Evolutionary conservation across 345 rosid species (phyloP).

Genomic region (Mangifera indica): DNA sequence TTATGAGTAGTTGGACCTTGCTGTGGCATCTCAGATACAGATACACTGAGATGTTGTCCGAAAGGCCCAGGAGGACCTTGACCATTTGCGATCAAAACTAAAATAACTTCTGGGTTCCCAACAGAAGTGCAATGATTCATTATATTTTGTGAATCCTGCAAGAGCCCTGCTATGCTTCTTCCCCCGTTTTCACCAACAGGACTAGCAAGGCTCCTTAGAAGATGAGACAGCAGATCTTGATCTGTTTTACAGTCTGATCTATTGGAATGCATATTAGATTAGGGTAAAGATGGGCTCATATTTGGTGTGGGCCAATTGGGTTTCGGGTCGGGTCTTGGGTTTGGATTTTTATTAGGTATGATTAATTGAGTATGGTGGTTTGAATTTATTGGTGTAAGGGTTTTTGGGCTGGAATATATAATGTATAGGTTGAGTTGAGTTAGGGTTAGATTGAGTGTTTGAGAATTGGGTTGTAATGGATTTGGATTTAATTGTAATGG

Average conservation of each 20-base stretch:
- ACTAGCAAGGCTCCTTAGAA: constrained; percentile 74
- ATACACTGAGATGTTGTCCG: constrained; percentile 40
- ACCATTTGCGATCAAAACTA: constrained; percentile 51
- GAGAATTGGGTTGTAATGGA: no score
- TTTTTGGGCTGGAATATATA: no score
- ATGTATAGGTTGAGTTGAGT: no score
- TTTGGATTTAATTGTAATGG: no score
- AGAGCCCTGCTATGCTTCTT: constrained; percentile 57
- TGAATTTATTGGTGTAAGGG: no score
- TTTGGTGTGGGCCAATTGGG: no score
- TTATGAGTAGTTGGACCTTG: constrained; percentile 37
- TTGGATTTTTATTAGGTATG: no score
- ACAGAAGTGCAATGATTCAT: constrained; percentile 41
- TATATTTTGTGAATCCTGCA: constrained; percentile 59
- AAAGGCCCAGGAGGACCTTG: constrained; percentile 42
- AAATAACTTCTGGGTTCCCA: constrained; percentile 47
- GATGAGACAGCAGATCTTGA: constrained; percentile 79
- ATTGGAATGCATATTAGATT: no score
- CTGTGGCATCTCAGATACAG: constrained; percentile 39
- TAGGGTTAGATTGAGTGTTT: no score
- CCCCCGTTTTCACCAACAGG: constrained; percentile 54
- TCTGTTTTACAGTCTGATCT: constrained; percentile 58
- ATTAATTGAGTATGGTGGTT: no score
- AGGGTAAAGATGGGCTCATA: no score
- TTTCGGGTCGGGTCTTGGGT: no score